Evolutionary conservation across 805 yeast genomes (phyloP), one percentile per base, ranked within the genome.

Genomic region (Komagataella ulmi): DNA sequence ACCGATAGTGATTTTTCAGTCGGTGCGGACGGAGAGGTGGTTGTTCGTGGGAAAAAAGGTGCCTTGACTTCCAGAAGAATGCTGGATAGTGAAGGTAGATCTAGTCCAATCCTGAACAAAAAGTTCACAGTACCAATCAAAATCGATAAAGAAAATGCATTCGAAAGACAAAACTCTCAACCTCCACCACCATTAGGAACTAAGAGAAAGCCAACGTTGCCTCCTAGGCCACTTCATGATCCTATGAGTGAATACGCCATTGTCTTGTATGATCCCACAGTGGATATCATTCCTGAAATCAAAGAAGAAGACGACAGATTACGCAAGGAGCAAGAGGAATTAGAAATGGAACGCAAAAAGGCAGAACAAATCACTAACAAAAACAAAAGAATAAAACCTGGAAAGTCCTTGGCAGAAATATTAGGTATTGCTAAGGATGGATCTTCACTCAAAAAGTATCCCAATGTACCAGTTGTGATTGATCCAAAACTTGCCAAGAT

Each of bases 181-280:
- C 75, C 89, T 1, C 90, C 96, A 0, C 87, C 95, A 0, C 86
- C 95, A 0, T 70, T 91, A 54, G 99, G 99, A 0, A 88, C 89
- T 53, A 78, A 84, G 55, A 77, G 84, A 44, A 78, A 80, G 55
- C 76, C 80, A 1, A 71, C 78, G 1, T 67, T 87, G 51, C 85
- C 87, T n/a, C 96, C 98, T 3, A 70, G 89, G 53, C 95, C 99
- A 1, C 72, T 93, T n/a, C 95, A 91, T 63, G 99, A 93, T 67
- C 99, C 99, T 0, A 75, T 83, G 47, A 89, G 84, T 54, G 97
- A 93, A 63, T 82, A 87, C 59, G 97, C 99, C 2, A 88, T 93
- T 52, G 97, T 93, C 1, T 71, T 93, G 47, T 93, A 88, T 61
- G 99, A 93, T 65, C 99, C 99, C 0, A 87, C 98, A 0, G 83